Percentiles rank a stretch among this genome's conserved stretches.
Conservation (phyloP, 768 basidiomycete genomes). For the Lactifluus volemus region DNA sequence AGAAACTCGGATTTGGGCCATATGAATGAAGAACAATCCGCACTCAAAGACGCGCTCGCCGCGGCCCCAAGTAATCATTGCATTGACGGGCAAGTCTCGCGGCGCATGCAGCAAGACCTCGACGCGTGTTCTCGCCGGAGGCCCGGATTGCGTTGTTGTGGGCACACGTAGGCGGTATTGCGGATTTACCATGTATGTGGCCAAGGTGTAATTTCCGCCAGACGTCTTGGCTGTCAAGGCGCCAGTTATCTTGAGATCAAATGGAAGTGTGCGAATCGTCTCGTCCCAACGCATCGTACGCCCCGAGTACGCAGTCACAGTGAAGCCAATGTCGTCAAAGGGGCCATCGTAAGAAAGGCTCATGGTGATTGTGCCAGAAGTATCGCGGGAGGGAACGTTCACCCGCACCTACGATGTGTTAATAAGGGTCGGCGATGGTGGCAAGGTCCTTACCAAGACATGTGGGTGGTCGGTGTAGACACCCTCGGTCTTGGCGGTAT, state of each 20-base stretch:
- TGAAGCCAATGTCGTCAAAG: slow-evolving; percentile 52
- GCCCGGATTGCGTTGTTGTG: slow-evolving; percentile 21
- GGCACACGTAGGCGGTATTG: slow-evolving; percentile 68
- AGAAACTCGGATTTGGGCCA: neutral
- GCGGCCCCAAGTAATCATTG: slow-evolving; percentile 64
- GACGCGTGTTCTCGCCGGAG: slow-evolving; percentile 31
- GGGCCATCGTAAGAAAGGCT: slow-evolving; percentile 64
- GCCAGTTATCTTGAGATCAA: slow-evolving; percentile 36
- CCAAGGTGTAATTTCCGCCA: slow-evolving; percentile 75
- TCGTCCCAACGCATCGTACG: slow-evolving; percentile 24
- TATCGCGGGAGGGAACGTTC: slow-evolving; percentile 3
- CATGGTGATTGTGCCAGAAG: slow-evolving; percentile 39
- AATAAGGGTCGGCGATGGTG: neutral
- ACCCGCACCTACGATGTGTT: slow-evolving; percentile 18
- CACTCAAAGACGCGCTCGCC: slow-evolving; percentile 72
- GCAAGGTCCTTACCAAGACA: slow-evolving; percentile 8
- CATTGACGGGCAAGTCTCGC: slow-evolving; percentile 64
- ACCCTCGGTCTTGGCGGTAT: slow-evolving; percentile 8
- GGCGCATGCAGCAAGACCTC: slow-evolving; percentile 44
- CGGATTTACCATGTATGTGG: slow-evolving; percentile 85
- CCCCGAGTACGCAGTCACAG: slow-evolving; percentile 51
- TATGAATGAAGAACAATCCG: slow-evolving; percentile 25
- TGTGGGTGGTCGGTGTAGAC: slow-evolving; percentile 19
- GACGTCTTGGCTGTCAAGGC: slow-evolving; percentile 59
- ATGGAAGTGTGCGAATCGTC: slow-evolving; percentile 19